Base-by-base conservation (phyloP, 1,139 yeast genomes). In the Geotrichum macrosporum region DNA sequence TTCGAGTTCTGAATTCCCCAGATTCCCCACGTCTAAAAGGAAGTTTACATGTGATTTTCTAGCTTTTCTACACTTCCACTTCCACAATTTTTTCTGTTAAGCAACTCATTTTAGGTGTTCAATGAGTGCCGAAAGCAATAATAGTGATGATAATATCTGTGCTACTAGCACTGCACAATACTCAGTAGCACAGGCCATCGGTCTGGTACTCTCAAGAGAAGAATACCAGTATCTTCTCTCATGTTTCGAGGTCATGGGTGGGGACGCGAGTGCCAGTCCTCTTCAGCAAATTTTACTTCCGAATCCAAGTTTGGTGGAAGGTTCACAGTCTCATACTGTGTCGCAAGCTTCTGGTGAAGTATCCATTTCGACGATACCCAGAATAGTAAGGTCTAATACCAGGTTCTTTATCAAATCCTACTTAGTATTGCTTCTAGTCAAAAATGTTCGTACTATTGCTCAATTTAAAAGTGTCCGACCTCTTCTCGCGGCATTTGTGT, bases 331-430 rank as follows among this genome's bases (percentile, higher is more conserved):
- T 9, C 10, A 5, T 22, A 27, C 18, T 18, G 15, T 44, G 39
- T 19, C 38, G 30, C 27, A 27, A 32, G 13, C 35, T 41, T 24
- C 39, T 27, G 39, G 27, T 29, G 19, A 27, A 35, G 38, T n/a
- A 26, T 3, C 13, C 21, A 9, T 31, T 20, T 27, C 41, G 20
- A n/a, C 53, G 38, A 26, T 31, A 2, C 16, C 42, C 6, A 16
- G 30, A 13, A 35, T 55, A 26, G 45, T 58, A 13, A 58, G 67
- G 31, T 53, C 57, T 13, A 64, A 63, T 38, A 44, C 58, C 24
- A 56, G 69, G 35, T 55, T 65, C 32, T 61, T 60, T 48, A 50
- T 53, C 34, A 56, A 57, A 39, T 50, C 57, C 8, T 65, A 61
- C 50, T 53, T 56, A 10, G 50, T 59, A 10, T 55, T 62, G 18